Base-by-base conservation (phyloP, 108 stramenopile genomes). In the Nitzschia putrida region DNA sequence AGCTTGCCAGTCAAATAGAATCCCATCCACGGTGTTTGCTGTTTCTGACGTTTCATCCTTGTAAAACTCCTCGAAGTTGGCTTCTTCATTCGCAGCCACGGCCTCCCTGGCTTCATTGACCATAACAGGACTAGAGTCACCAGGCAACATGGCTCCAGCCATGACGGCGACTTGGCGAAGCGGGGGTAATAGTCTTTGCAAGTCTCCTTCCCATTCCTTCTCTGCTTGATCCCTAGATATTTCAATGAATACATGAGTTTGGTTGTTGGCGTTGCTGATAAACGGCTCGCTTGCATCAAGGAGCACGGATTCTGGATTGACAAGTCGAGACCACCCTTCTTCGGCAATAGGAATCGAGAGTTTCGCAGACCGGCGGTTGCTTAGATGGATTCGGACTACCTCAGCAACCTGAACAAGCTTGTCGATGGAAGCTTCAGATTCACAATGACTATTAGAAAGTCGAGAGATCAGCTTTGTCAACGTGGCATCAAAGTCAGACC, bases 401-500 rank as follows among this genome's bases (percentile, higher is more conserved):
- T 94, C 90, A n/a, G 92, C 86, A 12, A 75, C 65, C 10, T 79
- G 84, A 0, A 94, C 55, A 10, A 91, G 75, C 39, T 77, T 71
- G 53, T 80, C 81, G 0, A 53, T 69, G 11, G 60, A 79, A 12
- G 73, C 72, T 34, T 74, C 68, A 14, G 79, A 71, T 47, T 39
- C 58, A 40, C 71, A 63, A 53, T 21, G 68, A 22, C 25, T 73
- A 54, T 34, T 37, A 41, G 23, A 13, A 42, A 61, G 42, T 26
- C 18, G 34, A 3, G 76, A 16, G 25, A 96, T 61, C 50, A 85
- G 85, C 38, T 91, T 75, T 5, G 92, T 91, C 25, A 97, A 66
- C 22, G 82, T 80, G 53, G 70, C 56, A 63, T 98, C 97, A 68
- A 98, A 95, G 73, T 98, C 94, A 8, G 91, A 85, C 8, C 97